Evolutionary conservation across 2,329 filamentous ascomycete genomes (phyloP).

Genomic region (Parascedosporium putredinis): DNA sequence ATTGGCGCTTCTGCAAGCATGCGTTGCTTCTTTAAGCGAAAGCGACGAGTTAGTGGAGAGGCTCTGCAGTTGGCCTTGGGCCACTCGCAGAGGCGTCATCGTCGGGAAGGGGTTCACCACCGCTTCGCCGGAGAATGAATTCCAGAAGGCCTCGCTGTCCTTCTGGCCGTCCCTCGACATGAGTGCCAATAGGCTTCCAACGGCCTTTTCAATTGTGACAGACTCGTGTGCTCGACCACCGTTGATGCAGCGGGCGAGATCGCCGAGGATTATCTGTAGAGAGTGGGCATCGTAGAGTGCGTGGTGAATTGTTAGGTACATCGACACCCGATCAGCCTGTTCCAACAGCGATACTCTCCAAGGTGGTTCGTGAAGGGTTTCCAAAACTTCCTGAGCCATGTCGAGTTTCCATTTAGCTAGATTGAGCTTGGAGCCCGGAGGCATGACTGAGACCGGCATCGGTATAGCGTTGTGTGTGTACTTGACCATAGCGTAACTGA

Average conservation of each 20-base stretch:
- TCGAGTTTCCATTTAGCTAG: constrained; percentile 27
- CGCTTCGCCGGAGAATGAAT: constrained; percentile 34
- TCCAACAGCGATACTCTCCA: constrained; percentile 51
- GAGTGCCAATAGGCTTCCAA: neutral
- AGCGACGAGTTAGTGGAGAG: constrained; percentile 11
- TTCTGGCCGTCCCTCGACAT: neutral
- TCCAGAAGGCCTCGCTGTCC: constrained; percentile 46
- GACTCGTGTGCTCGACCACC: constrained; percentile 13
- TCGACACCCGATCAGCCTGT: constrained; percentile 13
- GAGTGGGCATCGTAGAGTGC: constrained; percentile 79
- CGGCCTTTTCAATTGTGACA: constrained; percentile 13
- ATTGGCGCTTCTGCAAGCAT: constrained; percentile 43
- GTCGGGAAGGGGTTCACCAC: constrained; percentile 65
- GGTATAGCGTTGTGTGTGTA: constrained; percentile 24
- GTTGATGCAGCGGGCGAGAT: constrained; percentile 20
- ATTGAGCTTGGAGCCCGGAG: constrained; percentile 16
- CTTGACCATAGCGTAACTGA: constrained; percentile 67
- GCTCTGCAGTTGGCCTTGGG: constrained; percentile 23
- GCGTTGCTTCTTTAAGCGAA: constrained; percentile 32
- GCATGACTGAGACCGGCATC: constrained; percentile 12
- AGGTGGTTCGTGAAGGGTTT: constrained; percentile 40
- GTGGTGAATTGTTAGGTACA: constrained; percentile 57
- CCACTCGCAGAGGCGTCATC: constrained; percentile 51
- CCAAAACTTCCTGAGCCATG: constrained; percentile 22
- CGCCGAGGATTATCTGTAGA: constrained; percentile 51